A percentile compares a stretch with the other conserved stretches of the same genome.
Evolutionary conservation across 345 rosid species (phyloP).

Genomic region (Gossypium ekmanianum): DNA sequence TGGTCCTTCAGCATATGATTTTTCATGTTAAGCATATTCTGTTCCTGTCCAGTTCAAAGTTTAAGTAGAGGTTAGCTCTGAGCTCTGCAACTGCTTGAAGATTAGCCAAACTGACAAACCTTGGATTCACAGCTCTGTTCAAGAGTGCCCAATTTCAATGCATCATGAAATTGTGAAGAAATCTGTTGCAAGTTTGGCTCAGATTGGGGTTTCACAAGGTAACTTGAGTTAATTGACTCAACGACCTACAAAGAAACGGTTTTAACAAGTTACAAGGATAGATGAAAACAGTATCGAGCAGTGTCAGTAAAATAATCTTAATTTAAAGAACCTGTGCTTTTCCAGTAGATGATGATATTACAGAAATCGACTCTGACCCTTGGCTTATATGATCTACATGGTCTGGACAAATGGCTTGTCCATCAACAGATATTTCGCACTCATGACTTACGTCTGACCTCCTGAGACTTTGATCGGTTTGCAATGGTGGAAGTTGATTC

Average conservation of each 20-base stretch:
- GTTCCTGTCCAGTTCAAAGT: slow-evolving; percentile 45
- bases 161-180: slow-evolving; percentile 68
- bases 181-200: slow-evolving; percentile 58
- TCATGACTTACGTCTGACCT: slow-evolving; percentile 53
- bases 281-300: slow-evolving; percentile 7
- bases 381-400: slow-evolving; percentile 49
- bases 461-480: slow-evolving; percentile 43
- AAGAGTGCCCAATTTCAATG: slow-evolving; percentile 42
- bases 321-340: slow-evolving; percentile 50
- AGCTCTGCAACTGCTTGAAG: neutral
- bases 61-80: slow-evolving; percentile 12
- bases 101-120: slow-evolving; percentile 38
- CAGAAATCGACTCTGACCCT: slow-evolving; percentile 46
- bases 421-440: slow-evolving; percentile 48
- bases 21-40: slow-evolving; percentile 30
- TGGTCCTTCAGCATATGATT: slow-evolving; percentile 40
- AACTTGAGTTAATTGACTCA: slow-evolving; percentile 48
- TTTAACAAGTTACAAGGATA: neutral
- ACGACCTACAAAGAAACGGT: slow-evolving; percentile 38
- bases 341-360: slow-evolving; percentile 41
- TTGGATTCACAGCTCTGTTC: slow-evolving; percentile 48
- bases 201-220: slow-evolving; percentile 36
- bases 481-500: slow-evolving; percentile 47
- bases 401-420: slow-evolving; percentile 49
- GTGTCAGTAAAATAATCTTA: slow-evolving; percentile 8